These are phyloP conservation scores for Nidula microcarpa DNA, from an alignment of 768 basidiomycete species.

Conservation along the genomic window DNA sequence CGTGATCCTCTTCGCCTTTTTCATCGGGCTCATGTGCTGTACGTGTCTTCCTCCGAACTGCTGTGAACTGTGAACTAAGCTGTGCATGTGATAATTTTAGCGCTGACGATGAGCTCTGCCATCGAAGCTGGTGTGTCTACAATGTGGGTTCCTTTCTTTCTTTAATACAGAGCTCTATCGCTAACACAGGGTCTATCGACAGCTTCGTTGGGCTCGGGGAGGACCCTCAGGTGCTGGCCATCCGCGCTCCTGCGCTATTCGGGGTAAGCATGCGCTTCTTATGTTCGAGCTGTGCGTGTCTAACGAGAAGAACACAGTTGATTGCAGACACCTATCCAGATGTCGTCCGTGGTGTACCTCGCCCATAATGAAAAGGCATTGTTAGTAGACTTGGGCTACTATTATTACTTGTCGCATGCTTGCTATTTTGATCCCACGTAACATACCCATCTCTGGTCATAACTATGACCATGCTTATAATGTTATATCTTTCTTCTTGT, in stretches of 20 bases:
- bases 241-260: slow-evolving; percentile 71
- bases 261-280: slow-evolving; percentile 31
- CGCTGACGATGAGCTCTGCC: slow-evolving; percentile 64
- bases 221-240: slow-evolving; percentile 74
- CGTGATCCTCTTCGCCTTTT: slow-evolving; percentile 73
- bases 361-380: slow-evolving; percentile 9
- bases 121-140: slow-evolving; percentile 88
- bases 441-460: too few species aligned
- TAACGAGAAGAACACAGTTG: slow-evolving; percentile 31
- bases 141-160: slow-evolving; percentile 44
- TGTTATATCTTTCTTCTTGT: too few species aligned
- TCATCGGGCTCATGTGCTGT: slow-evolving; percentile 77
- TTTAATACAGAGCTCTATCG: not conserved
- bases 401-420: too few species aligned
- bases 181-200: not conserved
- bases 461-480: too few species aligned
- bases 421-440: too few species aligned
- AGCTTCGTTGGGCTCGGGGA: slow-evolving; percentile 85
- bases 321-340: slow-evolving; percentile 67
- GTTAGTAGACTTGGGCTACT: not conserved
- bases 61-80: not conserved
- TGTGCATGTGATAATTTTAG: slow-evolving; percentile 23
- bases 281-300: not conserved
- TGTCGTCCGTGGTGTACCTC: slow-evolving; percentile 61
- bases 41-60: slow-evolving; percentile 18